phyloP scores from a whole-genome alignment of 23 red algal species.

The Cyanidiococcus yangmingshanensis region DNA sequence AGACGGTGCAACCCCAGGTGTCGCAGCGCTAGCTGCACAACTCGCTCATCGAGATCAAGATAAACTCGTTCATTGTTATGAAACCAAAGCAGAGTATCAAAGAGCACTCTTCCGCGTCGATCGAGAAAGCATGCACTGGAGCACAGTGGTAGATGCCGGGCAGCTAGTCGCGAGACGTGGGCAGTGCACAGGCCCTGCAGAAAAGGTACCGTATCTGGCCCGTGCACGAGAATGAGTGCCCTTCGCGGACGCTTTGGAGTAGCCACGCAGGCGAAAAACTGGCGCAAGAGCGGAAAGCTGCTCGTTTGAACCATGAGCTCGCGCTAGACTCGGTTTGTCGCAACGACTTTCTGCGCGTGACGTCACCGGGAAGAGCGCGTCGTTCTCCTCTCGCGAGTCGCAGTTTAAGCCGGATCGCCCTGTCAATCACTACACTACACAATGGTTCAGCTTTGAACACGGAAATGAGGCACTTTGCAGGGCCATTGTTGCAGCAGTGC shows the following conservation, averaged over 20 bases:
- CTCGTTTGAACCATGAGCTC: no score
- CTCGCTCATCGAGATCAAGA: slow-evolving; percentile 23
- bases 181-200: slow-evolving; percentile 9
- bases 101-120: slow-evolving; percentile 48
- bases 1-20: slow-evolving; percentile 46
- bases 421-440: no score
- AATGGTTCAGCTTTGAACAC: no score
- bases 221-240: background rate
- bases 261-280: background rate
- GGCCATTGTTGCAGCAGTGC: no score
- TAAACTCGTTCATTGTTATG: slow-evolving; percentile 5
- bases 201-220: background rate
- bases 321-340: no score
- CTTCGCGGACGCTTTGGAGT: background rate
- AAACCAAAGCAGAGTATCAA: slow-evolving; percentile 35
- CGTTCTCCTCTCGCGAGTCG: no score
- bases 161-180: background rate
- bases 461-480: no score
- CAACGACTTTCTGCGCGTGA: no score
- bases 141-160: background rate
- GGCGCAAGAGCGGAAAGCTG: background rate
- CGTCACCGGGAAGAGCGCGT: no score
- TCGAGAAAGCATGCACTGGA: slow-evolving; percentile 45
- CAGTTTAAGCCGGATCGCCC: no score
- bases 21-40: slow-evolving; percentile 6